phyloP scores from a whole-genome alignment of 768 basidiomycete genomes.

The Sutorius australiensis region DNA sequence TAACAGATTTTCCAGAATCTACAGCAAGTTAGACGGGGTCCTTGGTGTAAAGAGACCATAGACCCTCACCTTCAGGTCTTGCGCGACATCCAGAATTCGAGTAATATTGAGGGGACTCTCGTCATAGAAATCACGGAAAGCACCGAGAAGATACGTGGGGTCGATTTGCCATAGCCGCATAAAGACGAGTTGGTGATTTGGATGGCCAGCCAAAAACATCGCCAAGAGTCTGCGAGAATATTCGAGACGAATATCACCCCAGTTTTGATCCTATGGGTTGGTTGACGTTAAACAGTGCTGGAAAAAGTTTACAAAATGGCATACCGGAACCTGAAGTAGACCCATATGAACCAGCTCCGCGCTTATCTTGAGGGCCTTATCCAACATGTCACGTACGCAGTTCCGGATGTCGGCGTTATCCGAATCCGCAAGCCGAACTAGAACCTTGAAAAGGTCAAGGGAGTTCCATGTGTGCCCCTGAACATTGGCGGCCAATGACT shows the following conservation, averaged over 20 bases:
- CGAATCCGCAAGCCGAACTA: conserved; percentile 75
- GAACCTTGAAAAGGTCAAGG: conserved; percentile 81
- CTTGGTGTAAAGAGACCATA: neutral
- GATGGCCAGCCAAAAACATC: conserved; percentile 90
- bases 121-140: conserved; percentile 88
- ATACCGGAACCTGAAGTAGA: conserved; percentile 81
- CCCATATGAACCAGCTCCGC: conserved; percentile 95
- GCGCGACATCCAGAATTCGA: conserved; percentile 90
- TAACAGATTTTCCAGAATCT: conserved; percentile 92
- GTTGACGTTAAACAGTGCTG: neutral
- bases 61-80: conserved; percentile 78
- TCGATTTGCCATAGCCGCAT: conserved; percentile 94
- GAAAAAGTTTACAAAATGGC: conserved; percentile 30
- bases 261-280: conserved; percentile 70
- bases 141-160: conserved; percentile 78
- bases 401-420: conserved; percentile 67
- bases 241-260: conserved; percentile 86
- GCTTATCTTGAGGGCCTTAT: conserved; percentile 89
- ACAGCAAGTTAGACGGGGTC: conserved; percentile 5
- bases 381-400: conserved; percentile 86
- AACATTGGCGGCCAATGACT: conserved; percentile 83
- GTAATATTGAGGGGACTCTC: conserved; percentile 93
- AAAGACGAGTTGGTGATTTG: conserved; percentile 95
- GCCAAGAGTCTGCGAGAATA: conserved; percentile 81
- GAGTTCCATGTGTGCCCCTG: conserved; percentile 96